Conservation (phyloP, 345 rosid genomes). For the Camelina sativa region DNA sequence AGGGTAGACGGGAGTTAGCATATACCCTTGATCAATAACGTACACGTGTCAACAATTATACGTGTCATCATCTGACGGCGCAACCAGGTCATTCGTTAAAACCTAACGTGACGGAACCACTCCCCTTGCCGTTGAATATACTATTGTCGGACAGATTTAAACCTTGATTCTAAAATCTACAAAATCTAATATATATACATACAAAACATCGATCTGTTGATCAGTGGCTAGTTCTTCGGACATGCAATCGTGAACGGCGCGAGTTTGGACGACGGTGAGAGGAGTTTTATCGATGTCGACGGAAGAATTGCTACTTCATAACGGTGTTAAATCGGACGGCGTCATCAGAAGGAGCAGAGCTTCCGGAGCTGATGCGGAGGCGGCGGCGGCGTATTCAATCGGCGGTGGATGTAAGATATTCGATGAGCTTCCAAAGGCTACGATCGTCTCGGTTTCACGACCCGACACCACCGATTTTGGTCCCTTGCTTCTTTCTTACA, state of each 20-base stretch:
- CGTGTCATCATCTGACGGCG: slow-evolving; percentile 25
- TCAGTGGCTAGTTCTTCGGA: slow-evolving; percentile 15
- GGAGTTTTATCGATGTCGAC: slow-evolving; percentile 46
- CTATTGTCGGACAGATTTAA: slow-evolving; percentile 12
- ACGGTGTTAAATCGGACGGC: slow-evolving; percentile 42
- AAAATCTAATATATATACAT: background rate
- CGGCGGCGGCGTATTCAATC: slow-evolving; percentile 11
- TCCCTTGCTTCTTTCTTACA: slow-evolving; percentile 86
- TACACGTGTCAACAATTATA: slow-evolving; percentile 14
- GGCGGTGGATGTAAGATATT: slow-evolving; percentile 49
- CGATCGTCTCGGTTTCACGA: slow-evolving; percentile 68
- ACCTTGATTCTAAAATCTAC: background rate
- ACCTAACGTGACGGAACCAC: slow-evolving; percentile 42
- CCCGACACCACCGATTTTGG: slow-evolving; percentile 85
- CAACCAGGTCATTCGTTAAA: background rate
- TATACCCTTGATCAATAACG: background rate
- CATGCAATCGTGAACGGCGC: slow-evolving; percentile 36
- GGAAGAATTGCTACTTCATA: slow-evolving; percentile 61
- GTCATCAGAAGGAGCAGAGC: slow-evolving; percentile 33
- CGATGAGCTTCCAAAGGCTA: slow-evolving; percentile 71
- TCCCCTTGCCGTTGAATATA: slow-evolving; percentile 32
- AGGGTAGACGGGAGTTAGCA: slow-evolving; percentile 18
- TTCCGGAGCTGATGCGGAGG: slow-evolving; percentile 20
- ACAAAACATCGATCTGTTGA: slow-evolving; percentile 4
- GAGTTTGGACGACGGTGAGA: slow-evolving; percentile 20